Conservation (phyloP, 495 filamentous ascomycete genomes). For the Wilcoxina mikolae region DNA sequence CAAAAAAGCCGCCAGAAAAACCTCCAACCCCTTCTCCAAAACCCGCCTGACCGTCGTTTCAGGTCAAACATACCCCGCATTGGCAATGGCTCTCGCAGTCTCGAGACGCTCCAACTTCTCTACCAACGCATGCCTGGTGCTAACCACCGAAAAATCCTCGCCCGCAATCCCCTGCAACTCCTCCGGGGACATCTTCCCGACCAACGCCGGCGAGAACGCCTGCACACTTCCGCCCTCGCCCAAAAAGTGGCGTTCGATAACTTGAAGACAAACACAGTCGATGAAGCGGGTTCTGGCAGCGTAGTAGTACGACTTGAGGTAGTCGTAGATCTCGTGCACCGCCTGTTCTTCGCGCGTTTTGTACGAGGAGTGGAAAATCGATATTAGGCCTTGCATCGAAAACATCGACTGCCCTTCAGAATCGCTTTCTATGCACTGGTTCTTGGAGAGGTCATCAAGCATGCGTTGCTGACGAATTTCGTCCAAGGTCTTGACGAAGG, state of each 20-base stretch:
- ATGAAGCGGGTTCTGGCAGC: constrained; percentile 34
- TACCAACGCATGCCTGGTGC: constrained; percentile 29
- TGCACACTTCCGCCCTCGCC: constrained; percentile 19
- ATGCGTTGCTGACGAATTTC: constrained; percentile 16
- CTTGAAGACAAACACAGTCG: constrained; percentile 34
- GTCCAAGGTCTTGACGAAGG: constrained; percentile 28
- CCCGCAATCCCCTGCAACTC: constrained; percentile 36
- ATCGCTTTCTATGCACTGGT: neutral
- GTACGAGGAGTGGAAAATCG: neutral
- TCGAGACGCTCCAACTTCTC: constrained; percentile 35
- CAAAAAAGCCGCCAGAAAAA: no score
- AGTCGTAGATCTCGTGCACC: constrained; percentile 31
- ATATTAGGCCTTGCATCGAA: neutral
- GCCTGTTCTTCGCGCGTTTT: neutral
- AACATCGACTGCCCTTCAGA: neutral
- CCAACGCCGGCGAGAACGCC: constrained; percentile 30
- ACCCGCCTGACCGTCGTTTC: neutral
- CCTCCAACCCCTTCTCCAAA: neutral
- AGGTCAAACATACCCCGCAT: constrained; percentile 11
- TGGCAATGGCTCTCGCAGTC: constrained; percentile 29
- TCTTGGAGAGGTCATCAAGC: neutral
- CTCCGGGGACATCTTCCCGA: constrained; percentile 29
- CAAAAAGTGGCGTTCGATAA: constrained; percentile 30
- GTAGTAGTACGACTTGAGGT: constrained; percentile 33
- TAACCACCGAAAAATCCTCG: constrained; percentile 30